Evolutionary conservation across 2,329 filamentous ascomycete species (phyloP).

Genomic region (Fusarium zealandicum): DNA sequence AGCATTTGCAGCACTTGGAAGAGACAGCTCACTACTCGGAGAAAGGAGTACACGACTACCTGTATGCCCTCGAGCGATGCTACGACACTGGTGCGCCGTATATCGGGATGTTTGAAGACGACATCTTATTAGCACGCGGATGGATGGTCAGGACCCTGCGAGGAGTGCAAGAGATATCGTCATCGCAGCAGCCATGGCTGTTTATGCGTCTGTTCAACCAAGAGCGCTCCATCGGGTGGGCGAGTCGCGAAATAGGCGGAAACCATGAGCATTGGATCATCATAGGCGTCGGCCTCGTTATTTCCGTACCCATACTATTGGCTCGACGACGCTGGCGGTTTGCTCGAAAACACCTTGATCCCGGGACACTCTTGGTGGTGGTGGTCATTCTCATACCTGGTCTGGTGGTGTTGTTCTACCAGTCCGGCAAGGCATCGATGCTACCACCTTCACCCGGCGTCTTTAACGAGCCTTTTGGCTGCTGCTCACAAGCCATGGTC

Average conservation of each 20-base stretch:
- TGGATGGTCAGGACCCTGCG: conserved; percentile 4
- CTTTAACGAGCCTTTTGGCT: conserved; percentile 20
- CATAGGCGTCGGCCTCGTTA: background rate
- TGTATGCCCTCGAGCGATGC: conserved; percentile 8
- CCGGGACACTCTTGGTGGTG: background rate
- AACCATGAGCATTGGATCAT: conserved; percentile 17
- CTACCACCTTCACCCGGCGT: conserved; percentile 4
- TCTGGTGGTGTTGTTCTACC: conserved; percentile 11
- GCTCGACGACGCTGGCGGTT: conserved; percentile 2
- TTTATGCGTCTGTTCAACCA: conserved; percentile 24
- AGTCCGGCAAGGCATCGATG: conserved; percentile 19
- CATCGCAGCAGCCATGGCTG: background rate
- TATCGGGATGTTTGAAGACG: conserved; percentile 15
- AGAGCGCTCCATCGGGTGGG: conserved; percentile 15
- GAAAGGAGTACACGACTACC: conserved; percentile 15
- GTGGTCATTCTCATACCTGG: conserved; percentile 14
- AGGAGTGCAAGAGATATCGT: conserved; percentile 1
- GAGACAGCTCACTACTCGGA: conserved; percentile 1
- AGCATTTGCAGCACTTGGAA: background rate
- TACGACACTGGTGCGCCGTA: conserved; percentile 11
- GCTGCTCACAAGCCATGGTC: conserved; percentile 23
- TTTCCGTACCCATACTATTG: background rate
- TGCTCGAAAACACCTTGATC: conserved; percentile 1
- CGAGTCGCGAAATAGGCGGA: conserved; percentile 10
- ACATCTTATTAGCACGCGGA: conserved; percentile 11